Conservation (phyloP, 2,329 filamentous ascomycete genomes). For the Hymenoscyphus linearis region DNA sequence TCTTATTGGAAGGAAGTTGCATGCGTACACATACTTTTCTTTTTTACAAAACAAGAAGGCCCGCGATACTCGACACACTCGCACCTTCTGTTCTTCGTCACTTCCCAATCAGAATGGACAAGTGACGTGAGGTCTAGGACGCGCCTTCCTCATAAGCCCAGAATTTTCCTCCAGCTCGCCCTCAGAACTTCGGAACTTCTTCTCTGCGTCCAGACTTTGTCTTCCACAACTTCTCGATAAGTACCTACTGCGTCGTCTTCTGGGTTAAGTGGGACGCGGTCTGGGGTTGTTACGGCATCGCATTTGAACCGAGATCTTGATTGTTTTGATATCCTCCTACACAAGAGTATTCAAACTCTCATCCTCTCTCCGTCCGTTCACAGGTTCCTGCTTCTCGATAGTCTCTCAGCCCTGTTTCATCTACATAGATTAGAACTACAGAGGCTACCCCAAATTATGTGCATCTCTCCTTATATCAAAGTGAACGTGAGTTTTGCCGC, state of each 20-base stretch:
- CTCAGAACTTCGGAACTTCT: neutral
- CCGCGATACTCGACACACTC: too few relatives aligned
- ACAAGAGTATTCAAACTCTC: too few relatives aligned
- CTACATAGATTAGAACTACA: too few relatives aligned
- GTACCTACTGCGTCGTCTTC: too few relatives aligned
- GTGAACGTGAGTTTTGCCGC: too few relatives aligned
- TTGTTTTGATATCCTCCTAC: neutral
- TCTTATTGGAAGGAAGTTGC: neutral
- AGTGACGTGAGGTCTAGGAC: neutral
- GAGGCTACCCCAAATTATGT: too few relatives aligned
- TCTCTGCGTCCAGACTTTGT: neutral
- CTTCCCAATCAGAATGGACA: neutral
- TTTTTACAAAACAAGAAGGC: neutral
- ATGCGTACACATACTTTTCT: neutral
- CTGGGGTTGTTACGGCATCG: too few relatives aligned
- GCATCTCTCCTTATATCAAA: too few relatives aligned
- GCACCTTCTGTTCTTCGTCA: neutral
- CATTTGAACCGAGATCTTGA: too few relatives aligned
- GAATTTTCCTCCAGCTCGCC: neutral
- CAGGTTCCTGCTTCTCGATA: too few relatives aligned
- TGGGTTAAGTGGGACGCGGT: too few relatives aligned
- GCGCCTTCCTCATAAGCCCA: neutral
- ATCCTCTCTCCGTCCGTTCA: neutral
- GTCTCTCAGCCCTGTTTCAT: too few relatives aligned
- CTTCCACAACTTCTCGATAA: neutral